Evolutionary conservation across 2,329 filamentous ascomycete genomes (phyloP), one percentile per base, ranked within the genome.

Genomic region (Xylariaceae sp.): DNA sequence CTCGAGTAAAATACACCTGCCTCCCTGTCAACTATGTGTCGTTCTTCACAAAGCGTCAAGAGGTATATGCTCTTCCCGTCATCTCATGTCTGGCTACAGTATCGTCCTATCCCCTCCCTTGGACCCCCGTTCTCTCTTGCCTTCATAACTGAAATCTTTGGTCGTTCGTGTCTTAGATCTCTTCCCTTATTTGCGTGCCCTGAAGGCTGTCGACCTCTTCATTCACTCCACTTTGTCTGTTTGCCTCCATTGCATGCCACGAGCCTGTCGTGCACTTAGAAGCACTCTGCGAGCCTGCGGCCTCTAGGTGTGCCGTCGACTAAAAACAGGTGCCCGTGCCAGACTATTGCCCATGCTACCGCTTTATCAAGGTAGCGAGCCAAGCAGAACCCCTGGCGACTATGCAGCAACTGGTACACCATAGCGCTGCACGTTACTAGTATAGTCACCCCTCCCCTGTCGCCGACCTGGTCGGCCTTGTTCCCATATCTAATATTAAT

Each of bases 401-500:
- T 61, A 60, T 67, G 53, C 58, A 58, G 56, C 50, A 50, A 59
- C 54, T 61, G 61, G 51, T 60, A 55, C 58, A 60, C 57, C 61
- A 50, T 51, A 55, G 50, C 48, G 46, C 45, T 47, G 48, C 50
- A 51, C 45, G 44, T n/a, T 57, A 60, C 64, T 59, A 61, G 49
- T 42, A 34, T 51, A 48, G 43, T 54, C 44, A 51, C 54, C 57
- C 52, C 52, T 55, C 56, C 62, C 64, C 64, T 63, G 60, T 61
- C 61, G 61, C 48, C 28, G n/a, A 48, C 59, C 56, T 66, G 63
- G 63, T 59, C 60, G 61, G 4, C 6, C 38, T 45, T 42, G 43
- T 54, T 59, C 60, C 65, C 65, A 66, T 65, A 61, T 66, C 60
- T 66, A 67, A 67, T 67, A 66, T 66, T 66, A 66, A 67, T 65